A percentile compares a stretch with the other conserved stretches of the same genome.
Evolutionary conservation across 768 basidiomycete species (phyloP).

Genomic region (Amyloporia xantha): DNA sequence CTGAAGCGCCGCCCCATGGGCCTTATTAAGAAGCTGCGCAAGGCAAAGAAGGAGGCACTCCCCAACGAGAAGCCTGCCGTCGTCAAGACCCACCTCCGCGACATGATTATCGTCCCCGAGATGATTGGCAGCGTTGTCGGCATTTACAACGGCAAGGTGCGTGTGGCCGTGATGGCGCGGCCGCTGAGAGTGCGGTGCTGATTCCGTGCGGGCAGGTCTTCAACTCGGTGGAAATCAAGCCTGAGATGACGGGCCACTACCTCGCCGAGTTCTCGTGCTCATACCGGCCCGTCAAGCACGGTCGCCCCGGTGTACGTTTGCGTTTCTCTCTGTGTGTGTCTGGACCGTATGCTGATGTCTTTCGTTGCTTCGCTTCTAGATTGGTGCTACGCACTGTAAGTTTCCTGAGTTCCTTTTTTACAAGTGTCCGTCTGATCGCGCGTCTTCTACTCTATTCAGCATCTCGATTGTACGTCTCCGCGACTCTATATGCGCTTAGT

Average conservation of each 20-base stretch:
- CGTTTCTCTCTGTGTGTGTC: background rate
- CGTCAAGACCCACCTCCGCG: conserved; percentile 98
- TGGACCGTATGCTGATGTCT: conserved; percentile 10
- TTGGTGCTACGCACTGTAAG: conserved; percentile 88
- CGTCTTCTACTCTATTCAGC: conserved; percentile 30
- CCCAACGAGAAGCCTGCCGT: conserved; percentile 98
- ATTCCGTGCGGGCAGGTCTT: conserved; percentile 49
- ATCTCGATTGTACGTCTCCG: conserved; percentile 61
- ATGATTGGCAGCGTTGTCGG: conserved; percentile 99
- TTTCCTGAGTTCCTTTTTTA: conserved; percentile 7
- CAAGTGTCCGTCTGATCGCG: background rate
- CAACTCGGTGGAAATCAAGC: conserved; percentile 98
- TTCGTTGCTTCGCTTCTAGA: conserved; percentile 33
- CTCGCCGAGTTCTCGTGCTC: conserved; percentile 96
- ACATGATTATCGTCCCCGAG: conserved; percentile 99
- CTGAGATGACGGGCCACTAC: conserved; percentile 99
- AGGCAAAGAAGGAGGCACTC: conserved; percentile 99
- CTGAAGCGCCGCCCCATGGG: conserved; percentile 98
- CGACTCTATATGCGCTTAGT: background rate
- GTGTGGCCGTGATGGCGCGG: conserved; percentile 15
- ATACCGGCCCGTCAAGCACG: conserved; percentile 98
- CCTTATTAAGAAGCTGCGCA: conserved; percentile 98
- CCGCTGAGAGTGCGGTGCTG: too few species aligned
- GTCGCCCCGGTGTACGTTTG: conserved; percentile 93
- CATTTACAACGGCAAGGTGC: conserved; percentile 96